Conservation (phyloP, 768 basidiomycete species). For the Saitozyma sp. region DNA sequence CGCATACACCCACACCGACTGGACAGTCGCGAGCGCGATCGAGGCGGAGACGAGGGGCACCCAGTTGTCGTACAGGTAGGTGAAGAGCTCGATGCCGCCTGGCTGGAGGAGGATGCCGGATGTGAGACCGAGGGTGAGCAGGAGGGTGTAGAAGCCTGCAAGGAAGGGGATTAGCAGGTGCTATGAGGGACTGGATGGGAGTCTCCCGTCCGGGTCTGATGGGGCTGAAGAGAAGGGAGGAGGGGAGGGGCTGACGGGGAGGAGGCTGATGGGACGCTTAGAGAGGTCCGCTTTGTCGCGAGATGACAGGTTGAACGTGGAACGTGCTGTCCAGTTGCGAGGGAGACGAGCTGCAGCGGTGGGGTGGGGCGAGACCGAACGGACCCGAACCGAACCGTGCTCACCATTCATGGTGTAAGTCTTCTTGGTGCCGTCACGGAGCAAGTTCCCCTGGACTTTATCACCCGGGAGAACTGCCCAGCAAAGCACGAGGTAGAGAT, state of each 20-base stretch:
- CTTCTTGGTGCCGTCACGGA: conserved; percentile 75
- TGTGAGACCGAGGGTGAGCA: conserved; percentile 74
- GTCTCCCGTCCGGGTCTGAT: background rate
- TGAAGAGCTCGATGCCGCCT: conserved; percentile 75
- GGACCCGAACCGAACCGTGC: conserved; percentile 32
- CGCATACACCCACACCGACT: conserved; percentile 70
- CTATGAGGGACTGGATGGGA: too few species aligned
- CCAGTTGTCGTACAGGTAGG: conserved; percentile 90
- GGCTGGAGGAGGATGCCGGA: conserved; percentile 66
- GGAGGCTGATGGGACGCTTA: background rate
- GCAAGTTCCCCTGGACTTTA: conserved; percentile 65
- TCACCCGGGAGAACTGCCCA: conserved; percentile 80
- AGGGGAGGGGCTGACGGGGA: too few species aligned
- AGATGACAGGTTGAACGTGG: too few species aligned
- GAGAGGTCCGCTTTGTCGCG: background rate
- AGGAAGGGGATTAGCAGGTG: background rate
- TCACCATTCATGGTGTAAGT: conserved; percentile 93
- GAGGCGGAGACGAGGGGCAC: conserved; percentile 83
- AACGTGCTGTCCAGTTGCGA: background rate
- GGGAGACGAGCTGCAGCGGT: background rate
- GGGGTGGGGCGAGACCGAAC: background rate
- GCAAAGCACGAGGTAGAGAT: conserved; percentile 75
- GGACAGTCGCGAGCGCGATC: conserved; percentile 71
- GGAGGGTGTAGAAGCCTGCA: conserved; percentile 80
- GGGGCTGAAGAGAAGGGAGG: background rate